Evolutionary conservation across 768 basidiomycete species (phyloP).

Genomic region (Termitomyces sp.): DNA sequence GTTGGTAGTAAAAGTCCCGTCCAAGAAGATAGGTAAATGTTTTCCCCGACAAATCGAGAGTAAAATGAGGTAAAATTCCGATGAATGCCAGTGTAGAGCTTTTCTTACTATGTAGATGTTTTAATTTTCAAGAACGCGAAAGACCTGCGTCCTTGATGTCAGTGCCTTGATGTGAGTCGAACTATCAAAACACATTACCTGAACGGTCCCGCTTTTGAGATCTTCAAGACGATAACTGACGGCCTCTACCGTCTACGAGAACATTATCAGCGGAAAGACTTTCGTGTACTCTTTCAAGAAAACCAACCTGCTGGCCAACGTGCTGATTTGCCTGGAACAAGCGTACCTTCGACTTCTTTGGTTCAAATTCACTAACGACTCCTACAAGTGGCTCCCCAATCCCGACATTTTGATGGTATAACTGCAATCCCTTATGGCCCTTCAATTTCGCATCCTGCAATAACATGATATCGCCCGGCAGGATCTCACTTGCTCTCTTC

Average conservation of each 20-base stretch:
- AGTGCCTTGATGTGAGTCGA: neutral
- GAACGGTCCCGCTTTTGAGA: constrained; percentile 77
- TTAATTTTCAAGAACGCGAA: constrained; percentile 35
- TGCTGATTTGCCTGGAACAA: constrained; percentile 86
- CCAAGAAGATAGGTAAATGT: constrained; percentile 2
- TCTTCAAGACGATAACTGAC: constrained; percentile 30
- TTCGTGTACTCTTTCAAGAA: neutral
- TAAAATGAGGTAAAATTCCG: neutral
- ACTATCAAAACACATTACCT: constrained; percentile 39
- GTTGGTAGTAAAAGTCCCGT: neutral
- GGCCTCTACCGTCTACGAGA: neutral
- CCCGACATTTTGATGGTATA: constrained; percentile 59
- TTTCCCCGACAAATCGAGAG: neutral
- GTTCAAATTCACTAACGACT: constrained; percentile 77
- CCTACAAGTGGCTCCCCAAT: constrained; percentile 59
- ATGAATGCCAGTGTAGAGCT: neutral
- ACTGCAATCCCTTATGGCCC: constrained; percentile 78
- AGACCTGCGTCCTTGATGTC: constrained; percentile 19
- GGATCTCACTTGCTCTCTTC: constrained; percentile 71
- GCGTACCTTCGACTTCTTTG: constrained; percentile 81
- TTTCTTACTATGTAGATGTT: neutral
- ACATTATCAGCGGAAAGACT: neutral
- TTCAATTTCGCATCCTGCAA: constrained; percentile 67
- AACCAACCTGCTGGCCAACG: constrained; percentile 72
- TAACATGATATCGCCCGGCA: constrained; percentile 82